phyloP scores from a whole-genome alignment of 495 filamentous ascomycete species.

The Evernia prunastri region DNA sequence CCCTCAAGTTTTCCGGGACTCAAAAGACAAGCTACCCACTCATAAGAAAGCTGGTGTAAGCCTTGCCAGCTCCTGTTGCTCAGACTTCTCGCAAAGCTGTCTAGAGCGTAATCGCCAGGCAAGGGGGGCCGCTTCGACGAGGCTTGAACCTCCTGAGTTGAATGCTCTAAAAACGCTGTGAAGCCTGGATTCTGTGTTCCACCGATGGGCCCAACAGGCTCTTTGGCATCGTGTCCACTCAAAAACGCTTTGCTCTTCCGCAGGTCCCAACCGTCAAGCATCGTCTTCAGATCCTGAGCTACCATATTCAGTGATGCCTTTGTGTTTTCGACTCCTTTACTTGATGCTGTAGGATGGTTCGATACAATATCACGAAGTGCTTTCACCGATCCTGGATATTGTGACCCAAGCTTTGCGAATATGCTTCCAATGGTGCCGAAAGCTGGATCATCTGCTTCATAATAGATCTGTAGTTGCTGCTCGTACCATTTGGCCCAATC shows the following conservation, averaged over 20 bases:
- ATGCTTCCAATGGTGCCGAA: constrained; percentile 63
- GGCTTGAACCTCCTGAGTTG: constrained; percentile 55
- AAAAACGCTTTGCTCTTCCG: constrained; percentile 50
- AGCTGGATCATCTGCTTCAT: constrained; percentile 67
- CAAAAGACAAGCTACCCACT: constrained; percentile 57
- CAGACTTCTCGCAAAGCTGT: constrained; percentile 46
- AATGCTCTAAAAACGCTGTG: constrained; percentile 72
- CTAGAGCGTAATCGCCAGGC: constrained; percentile 50
- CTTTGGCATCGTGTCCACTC: constrained; percentile 47
- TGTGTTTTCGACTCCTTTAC: constrained; percentile 11
- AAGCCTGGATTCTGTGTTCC: constrained; percentile 53
- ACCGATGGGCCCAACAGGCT: constrained; percentile 43
- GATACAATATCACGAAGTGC: constrained; percentile 34
- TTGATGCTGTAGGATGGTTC: constrained; percentile 23
- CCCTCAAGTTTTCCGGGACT: constrained; percentile 23
- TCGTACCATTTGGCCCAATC: constrained; percentile 66
- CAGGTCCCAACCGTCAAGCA: constrained; percentile 55
- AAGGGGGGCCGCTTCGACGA: constrained; percentile 45
- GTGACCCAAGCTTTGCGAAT: constrained; percentile 59
- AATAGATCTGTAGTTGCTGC: constrained; percentile 59
- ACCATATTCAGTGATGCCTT: constrained; percentile 32
- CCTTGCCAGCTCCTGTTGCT: constrained; percentile 48
- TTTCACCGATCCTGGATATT: constrained; percentile 40
- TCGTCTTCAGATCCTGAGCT: constrained; percentile 47
- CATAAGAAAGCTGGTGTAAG: constrained; percentile 56